Base-by-base conservation (phyloP, 495 filamentous ascomycete species). In the Penicillium cosmopolitanum region DNA sequence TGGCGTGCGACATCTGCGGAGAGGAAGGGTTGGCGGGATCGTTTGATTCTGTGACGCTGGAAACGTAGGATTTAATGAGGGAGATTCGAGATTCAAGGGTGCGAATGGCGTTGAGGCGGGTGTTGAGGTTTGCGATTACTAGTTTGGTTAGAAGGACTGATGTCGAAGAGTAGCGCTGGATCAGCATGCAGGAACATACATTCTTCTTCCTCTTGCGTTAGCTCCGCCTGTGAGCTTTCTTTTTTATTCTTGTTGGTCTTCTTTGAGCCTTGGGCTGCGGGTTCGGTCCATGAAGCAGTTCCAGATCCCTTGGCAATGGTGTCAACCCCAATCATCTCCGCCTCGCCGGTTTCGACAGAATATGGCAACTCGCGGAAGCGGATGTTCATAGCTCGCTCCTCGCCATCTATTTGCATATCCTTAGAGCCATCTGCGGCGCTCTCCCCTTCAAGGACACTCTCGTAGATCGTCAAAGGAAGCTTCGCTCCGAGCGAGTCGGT, bases 251-350 rank as follows among this genome's bases (percentile, higher is more conserved):
- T 76, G 23, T 59, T 66, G 50, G 21, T 25, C 12, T 48, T 48
- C 6, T 23, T 44, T 75, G 76, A 23, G 19, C 18, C 18, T 42
- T 35, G 34, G 56, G 18, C 15, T 28, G 31, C 15, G 15, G 13
- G 40, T 44, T 60, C 66, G 51, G 31, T 57, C 47, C 56, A 42
- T 13, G 87, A 84, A 15, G 94, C 95, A 65, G 91, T 93, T 1
- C 87, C 89, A 25, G 87, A 91, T 23, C 88, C 89, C 50, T 88
- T 84, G 1, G 93, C 93, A 31, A 98, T 89, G 58, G 91, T 94
- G 65, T 98, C 91, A 64, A 98, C 87, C 40, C 87, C 86, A 64
- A 99, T 97, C 93, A 98, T 97, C 77, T 99, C 96, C 8, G 95
- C 90, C 72, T 98, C 92, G 15, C 90, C 91, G 0, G 92, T 97